Base-by-base conservation (phyloP, 306 rosid species). In the Cucurbita maxima region DNA sequence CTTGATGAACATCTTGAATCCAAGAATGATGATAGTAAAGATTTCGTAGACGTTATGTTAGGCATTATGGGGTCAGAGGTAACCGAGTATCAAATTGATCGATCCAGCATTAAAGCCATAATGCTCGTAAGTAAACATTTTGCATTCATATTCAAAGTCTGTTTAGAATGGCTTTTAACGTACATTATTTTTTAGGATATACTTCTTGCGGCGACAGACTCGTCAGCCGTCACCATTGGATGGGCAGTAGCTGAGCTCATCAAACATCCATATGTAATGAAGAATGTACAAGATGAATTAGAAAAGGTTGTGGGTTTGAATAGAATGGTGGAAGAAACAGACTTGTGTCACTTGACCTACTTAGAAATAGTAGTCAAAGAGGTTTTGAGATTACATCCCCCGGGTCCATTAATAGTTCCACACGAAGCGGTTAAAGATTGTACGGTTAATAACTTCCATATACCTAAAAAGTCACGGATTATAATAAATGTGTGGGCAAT, bases 381-480 rank as follows among this genome's bases (percentile, higher is more conserved):
- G 18, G 41, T 8, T 40, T 4, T 73, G 1, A 41, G 66, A 7
- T 7, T 73, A 8, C 53, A 56, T 54, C 76, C 64, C 3, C 30
- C 53, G 2, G 53, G 2, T 40, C 96, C 96, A 8, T 68, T 89
- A 44, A 58, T 86, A 57, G 7, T 86, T n/a, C 92, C 96, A 40
- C 76, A 41, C 16, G 30, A 54, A 7, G 56, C 67, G 0, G 19
- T 52, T 5, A 66, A 73, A 41, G 67, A 73, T 51, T 73, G 66
- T 41, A 57, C 12, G 0, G 3, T 73, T 3, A 13, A 73, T 10
- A 11, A 6, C 54, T 73, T 73, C 7, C 6, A 73, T 58, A 73
- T 73, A 10, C 66, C 52, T n/a, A 40, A 50, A 43, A 71, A 81
- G 2, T 79, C 82, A 2, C 76, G 58, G 3, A 8, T 79, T 16